Conservation (phyloP, 2,329 filamentous ascomycete species). For the Botrytis fabae region DNA sequence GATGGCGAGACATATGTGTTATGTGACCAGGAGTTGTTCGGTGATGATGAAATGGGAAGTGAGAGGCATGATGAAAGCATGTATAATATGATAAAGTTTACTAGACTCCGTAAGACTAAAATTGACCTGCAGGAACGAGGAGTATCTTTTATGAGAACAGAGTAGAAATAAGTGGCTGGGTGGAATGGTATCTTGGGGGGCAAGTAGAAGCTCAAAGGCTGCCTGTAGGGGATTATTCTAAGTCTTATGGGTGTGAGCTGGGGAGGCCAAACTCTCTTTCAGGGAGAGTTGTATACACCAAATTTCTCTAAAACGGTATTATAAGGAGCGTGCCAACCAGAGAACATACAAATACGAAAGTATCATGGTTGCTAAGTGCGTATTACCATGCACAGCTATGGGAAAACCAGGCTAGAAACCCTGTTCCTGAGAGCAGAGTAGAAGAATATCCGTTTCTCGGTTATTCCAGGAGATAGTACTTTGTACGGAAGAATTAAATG, state of each 20-base stretch:
- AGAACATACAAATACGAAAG: background rate
- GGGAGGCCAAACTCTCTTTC: background rate
- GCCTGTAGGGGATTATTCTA: background rate
- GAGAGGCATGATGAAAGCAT: background rate
- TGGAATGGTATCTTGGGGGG: background rate
- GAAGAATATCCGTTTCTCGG: background rate
- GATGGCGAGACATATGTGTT: background rate
- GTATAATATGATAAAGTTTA: background rate
- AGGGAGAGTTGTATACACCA: background rate
- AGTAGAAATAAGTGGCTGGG: background rate
- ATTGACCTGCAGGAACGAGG: background rate
- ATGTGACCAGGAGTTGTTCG: background rate
- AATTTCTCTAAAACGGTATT: background rate
- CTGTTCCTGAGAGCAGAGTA: background rate
- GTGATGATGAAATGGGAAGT: background rate
- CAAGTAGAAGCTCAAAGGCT: background rate
- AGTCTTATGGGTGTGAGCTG: background rate
- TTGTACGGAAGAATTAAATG: background rate
- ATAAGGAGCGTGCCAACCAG: background rate
- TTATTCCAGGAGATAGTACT: background rate
- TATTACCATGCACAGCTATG: background rate
- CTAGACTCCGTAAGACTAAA: background rate
- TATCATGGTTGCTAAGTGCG: background rate
- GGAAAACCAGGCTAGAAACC: background rate
- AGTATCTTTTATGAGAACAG: background rate